These are phyloP conservation scores for Hebeloma cylindrosporum DNA, from an alignment of 768 basidiomycete species.

Conservation along the genomic window DNA sequence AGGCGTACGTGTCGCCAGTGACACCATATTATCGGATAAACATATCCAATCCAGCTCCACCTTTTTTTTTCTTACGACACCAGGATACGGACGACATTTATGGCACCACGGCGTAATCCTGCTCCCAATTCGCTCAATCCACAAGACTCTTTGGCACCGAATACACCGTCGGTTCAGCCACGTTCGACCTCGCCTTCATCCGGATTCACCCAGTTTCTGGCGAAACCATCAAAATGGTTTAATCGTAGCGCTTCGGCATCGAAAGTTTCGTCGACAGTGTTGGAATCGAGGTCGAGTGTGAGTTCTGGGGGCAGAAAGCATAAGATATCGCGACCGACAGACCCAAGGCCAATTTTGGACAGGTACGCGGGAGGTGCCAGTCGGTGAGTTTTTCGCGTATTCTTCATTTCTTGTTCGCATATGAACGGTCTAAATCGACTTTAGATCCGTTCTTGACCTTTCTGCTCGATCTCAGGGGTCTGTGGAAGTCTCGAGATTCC, in stretches of 20 bases:
- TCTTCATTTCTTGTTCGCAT: conserved; percentile 2
- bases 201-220: conserved; percentile 62
- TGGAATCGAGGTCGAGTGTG: conserved; percentile 50
- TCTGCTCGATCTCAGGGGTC: conserved; percentile 47
- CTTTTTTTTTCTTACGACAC: conserved; percentile 10
- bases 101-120: conserved; percentile 52
- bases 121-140: conserved; percentile 32
- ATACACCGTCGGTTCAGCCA: conserved; percentile 33
- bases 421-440: conserved; percentile 2
- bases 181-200: conserved; percentile 68
- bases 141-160: conserved; percentile 25
- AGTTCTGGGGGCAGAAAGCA: conserved; percentile 47
- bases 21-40: conserved; percentile 9
- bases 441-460: conserved; percentile 68
- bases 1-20: conserved; percentile 9
- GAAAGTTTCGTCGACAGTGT: conserved; percentile 37
- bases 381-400: conserved; percentile 44
- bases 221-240: conserved; percentile 76
- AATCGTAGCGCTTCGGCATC: conserved; percentile 56
- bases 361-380: conserved; percentile 46
- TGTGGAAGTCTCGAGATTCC: conserved; percentile 39
- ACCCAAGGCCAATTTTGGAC: conserved; percentile 75
- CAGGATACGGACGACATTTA: conserved; percentile 20
- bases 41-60: not conserved
- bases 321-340: conserved; percentile 84